Percentiles rank a stretch among this genome's conserved stretches.
These are phyloP conservation scores for Dictyostelium capitatum DNA, from an alignment of 78 protist genomes.

Conservation along the genomic window DNA sequence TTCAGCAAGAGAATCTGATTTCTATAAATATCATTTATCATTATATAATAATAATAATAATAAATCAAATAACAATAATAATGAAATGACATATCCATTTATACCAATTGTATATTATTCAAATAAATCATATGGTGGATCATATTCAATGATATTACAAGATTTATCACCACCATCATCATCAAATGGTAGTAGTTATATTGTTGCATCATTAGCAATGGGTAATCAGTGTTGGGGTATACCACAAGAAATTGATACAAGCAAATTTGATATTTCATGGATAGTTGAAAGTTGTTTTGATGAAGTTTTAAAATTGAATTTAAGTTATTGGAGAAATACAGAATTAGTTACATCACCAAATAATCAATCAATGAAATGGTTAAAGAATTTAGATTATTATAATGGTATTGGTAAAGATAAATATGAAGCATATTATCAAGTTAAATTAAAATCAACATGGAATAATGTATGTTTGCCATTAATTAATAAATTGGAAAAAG, in stretches of 20 bases:
- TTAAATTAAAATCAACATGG: background rate
- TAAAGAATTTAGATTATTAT: slow-evolving; percentile 1
- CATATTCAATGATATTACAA: background rate
- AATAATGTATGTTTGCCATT: background rate
- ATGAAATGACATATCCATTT: background rate
- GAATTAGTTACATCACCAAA: background rate
- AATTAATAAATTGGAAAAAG: background rate
- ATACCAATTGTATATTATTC: slow-evolving; percentile 11
- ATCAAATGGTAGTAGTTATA: background rate
- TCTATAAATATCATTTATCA: slow-evolving; percentile 3
- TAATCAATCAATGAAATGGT: background rate
- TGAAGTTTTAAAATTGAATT: background rate
- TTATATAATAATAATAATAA: background rate
- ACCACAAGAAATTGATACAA: background rate
- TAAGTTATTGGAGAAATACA: slow-evolving; percentile 15
- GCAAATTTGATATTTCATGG: background rate
- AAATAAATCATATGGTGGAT: background rate
- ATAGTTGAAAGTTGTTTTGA: background rate
- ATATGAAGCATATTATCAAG: background rate
- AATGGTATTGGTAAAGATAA: slow-evolving; percentile 9
- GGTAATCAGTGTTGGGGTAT: slow-evolving; percentile 37
- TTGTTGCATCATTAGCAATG: slow-evolving; percentile 1
- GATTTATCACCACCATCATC: slow-evolving; percentile 12
- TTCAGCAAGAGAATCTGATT: slow-evolving; percentile 3
- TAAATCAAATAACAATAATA: background rate